Percentiles rank a stretch among this genome's conserved stretches.
phyloP scores from a whole-genome alignment of 108 stramenopile genomes.

The Conticribra weissflogii region DNA sequence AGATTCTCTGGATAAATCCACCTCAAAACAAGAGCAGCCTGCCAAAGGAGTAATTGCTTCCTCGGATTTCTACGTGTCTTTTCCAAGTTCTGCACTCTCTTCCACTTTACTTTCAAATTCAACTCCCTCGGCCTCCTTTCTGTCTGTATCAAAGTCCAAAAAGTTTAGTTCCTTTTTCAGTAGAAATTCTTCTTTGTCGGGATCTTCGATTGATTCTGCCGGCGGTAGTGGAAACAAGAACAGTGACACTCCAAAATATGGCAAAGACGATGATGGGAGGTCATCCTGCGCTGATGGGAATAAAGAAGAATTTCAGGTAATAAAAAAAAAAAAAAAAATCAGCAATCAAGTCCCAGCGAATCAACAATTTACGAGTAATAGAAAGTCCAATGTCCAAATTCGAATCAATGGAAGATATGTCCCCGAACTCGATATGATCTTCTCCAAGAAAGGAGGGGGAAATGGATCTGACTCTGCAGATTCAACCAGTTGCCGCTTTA shows the following conservation, averaged over 20 bases:
- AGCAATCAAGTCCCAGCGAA: too few relatives aligned
- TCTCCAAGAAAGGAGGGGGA: background rate
- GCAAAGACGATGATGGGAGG: background rate
- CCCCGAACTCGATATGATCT: constrained; percentile 41
- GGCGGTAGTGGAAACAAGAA: background rate
- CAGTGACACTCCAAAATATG: background rate
- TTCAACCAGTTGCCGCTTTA: constrained; percentile 31
- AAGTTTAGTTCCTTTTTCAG: constrained; percentile 1
- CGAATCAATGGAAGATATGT: constrained; percentile 31
- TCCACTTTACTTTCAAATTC: background rate
- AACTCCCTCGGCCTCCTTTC: background rate
- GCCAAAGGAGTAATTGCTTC: constrained; percentile 30
- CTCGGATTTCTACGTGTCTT: constrained; percentile 52
- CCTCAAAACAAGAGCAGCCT: background rate
- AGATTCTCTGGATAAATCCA: background rate
- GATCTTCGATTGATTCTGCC: background rate
- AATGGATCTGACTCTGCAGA: background rate
- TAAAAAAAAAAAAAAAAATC: too few relatives aligned
- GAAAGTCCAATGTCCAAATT: constrained; percentile 2
- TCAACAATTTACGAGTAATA: constrained; percentile 23
- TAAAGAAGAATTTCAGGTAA: too few relatives aligned
- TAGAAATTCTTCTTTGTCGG: background rate
- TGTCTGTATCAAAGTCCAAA: constrained; percentile 1
- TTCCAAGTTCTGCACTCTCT: constrained; percentile 27
- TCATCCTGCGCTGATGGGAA: too few relatives aligned